Evolutionary conservation across 129 eudicot species (phyloP).

Genomic region (Glebionis coronaria): DNA sequence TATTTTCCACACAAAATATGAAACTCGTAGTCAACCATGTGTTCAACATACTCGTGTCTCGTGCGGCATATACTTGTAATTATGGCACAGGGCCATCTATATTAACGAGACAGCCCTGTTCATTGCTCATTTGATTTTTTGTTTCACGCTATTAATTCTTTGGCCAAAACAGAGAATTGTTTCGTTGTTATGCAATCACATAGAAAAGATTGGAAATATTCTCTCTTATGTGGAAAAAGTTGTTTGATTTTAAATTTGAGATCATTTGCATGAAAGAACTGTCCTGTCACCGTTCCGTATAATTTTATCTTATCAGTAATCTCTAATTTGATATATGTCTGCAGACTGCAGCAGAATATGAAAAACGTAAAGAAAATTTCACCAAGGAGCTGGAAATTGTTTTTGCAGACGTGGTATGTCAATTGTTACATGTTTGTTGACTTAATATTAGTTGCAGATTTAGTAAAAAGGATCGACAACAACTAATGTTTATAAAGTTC

Average conservation of each 20-base stretch:
- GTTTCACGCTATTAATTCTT: too few species aligned
- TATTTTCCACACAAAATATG: too few species aligned
- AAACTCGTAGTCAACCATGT: not conserved
- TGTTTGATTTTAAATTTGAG: too few species aligned
- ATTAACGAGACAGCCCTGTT: not conserved
- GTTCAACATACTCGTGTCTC: not conserved
- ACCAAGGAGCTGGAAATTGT: constrained; percentile 90
- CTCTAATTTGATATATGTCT: constrained; percentile 14
- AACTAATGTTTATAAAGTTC: too few species aligned
- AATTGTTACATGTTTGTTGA: not conserved
- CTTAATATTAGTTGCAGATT: too few species aligned
- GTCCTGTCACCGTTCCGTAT: too few species aligned
- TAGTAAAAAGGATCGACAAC: too few species aligned
- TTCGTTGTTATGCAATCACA: not conserved
- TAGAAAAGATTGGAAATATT: too few species aligned
- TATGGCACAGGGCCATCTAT: too few species aligned
- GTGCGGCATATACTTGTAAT: not conserved
- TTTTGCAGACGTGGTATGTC: constrained; percentile 92
- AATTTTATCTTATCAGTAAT: not conserved
- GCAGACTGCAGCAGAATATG: constrained; percentile 91
- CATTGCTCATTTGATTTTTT: not conserved
- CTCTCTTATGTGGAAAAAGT: too few species aligned
- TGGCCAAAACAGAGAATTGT: not conserved
- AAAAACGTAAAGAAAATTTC: constrained; percentile 80
- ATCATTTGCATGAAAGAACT: too few species aligned